phyloP scores from a whole-genome alignment of 1,284 basidiomycete genomes.

The Boletellus dicymbophilus region DNA sequence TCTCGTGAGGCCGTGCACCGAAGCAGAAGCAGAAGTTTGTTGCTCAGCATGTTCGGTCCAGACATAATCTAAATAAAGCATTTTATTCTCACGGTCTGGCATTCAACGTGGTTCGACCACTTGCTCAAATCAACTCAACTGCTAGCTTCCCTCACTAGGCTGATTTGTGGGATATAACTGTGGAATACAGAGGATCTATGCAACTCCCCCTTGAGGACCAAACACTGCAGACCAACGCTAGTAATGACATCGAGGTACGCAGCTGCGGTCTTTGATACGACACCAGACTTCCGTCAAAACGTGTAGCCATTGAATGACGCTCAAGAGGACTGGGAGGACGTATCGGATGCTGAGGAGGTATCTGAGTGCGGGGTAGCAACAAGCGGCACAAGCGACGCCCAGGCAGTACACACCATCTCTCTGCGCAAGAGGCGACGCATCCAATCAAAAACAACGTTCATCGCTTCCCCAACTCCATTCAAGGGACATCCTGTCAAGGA shows the following conservation, averaged over 20 bases:
- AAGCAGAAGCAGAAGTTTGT: no score
- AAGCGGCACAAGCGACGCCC: conserved; percentile 8
- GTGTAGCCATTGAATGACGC: conserved; percentile 8
- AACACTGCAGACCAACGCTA: background rate
- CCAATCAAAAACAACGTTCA: conserved; percentile 8
- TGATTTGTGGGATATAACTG: no score
- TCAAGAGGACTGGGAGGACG: conserved; percentile 28
- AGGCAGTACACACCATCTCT: conserved; percentile 7
- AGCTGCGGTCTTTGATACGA: background rate
- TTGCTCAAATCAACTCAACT: no score
- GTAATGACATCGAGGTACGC: conserved; percentile 10
- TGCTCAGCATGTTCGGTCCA: no score
- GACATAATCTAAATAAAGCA: no score
- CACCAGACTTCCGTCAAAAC: background rate
- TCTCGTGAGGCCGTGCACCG: no score
- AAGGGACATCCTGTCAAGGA: conserved; percentile 9
- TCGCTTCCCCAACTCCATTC: conserved; percentile 11
- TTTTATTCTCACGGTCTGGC: no score
- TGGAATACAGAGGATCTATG: background rate
- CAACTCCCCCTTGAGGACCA: background rate
- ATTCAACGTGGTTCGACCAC: no score
- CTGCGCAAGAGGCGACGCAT: conserved; percentile 24
- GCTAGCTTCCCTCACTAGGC: no score
- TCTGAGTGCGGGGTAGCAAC: conserved; percentile 7
- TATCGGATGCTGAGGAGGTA: conserved; percentile 17